These are phyloP conservation scores for Populus alba DNA, from an alignment of 345 rosid species.

Conservation along the genomic window DNA sequence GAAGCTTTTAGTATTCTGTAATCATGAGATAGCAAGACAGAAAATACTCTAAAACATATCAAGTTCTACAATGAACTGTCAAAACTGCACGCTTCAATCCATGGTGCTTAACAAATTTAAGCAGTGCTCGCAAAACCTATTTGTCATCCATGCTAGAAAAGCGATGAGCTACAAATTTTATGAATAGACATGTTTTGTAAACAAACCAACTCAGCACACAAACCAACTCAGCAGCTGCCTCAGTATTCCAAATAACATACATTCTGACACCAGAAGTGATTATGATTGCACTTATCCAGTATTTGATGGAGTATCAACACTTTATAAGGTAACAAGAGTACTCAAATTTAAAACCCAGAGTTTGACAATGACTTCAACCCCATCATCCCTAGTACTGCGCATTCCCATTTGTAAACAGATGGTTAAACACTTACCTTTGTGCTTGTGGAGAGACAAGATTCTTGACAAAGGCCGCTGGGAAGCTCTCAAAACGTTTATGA, in stretches of 20 bases:
- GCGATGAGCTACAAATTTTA: not conserved
- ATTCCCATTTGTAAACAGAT: not conserved
- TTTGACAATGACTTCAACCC: not conserved
- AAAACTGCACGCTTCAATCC: not conserved
- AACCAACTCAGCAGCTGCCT: not conserved
- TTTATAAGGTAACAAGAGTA: not conserved
- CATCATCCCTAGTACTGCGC: not conserved
- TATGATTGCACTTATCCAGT: not conserved
- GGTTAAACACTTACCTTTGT: slow-evolving; percentile 43
- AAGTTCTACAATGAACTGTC: not conserved
- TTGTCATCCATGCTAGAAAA: not conserved
- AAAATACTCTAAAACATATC: not conserved
- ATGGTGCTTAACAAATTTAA: not conserved
- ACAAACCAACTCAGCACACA: not conserved
- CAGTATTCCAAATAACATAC: not conserved
- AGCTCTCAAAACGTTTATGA: slow-evolving; percentile 97
- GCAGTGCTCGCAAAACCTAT: not conserved
- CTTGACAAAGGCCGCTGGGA: slow-evolving; percentile 84
- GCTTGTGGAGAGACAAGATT: slow-evolving; percentile 70
- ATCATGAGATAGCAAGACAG: not conserved
- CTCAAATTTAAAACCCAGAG: not conserved
- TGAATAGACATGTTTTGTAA: not conserved
- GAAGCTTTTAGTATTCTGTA: no score
- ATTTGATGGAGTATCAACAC: not conserved
- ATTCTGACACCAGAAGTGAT: not conserved